Base-by-base conservation (phyloP, 2,329 filamentous ascomycete species). In the Alternaria atra region DNA sequence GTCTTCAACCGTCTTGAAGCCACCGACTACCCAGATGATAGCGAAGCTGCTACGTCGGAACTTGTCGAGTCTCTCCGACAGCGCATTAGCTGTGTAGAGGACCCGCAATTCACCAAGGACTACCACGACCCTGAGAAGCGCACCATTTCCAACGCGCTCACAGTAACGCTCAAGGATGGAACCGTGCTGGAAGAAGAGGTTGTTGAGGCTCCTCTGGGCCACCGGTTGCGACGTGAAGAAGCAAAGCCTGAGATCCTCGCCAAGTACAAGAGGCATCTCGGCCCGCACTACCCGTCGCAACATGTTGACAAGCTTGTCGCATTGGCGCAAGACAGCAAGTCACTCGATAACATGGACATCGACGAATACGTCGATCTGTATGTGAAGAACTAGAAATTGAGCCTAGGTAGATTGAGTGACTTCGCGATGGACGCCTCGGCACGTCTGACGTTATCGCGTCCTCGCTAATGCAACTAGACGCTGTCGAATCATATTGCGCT, bases 141-240 rank as follows among this genome's bases (percentile, higher is more conserved):
- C 73, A 97, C 93, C 81, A 99, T 99, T 82, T 93, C 93, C 80
- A 99, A 99, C 84, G 95, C 94, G 8, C 86, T 99, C 68, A 97
- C 94, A 30, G 94, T 99, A 60, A 94, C 91, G 74, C 86, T 99
- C 71, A 95, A 97, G 80, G 94, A 98, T 78, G 95, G 95, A 73
- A 97, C 93, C 47, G 86, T 95, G 9, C 85, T 98, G 35, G 90
- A 94, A 23, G 95, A 99, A 84, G 89, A 96, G 61, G 91, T 91
- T 50, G 91, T 99, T 55, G 94, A 97, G 85, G 94, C 95, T 60
- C 95, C 95, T 58, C 88, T 99, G 40, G 95, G 95, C 73, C 95
- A 99, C 85, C 90, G 91, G 68, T 85, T 95, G 76, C 87, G 95
- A 68, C 89, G 94, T 73, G 94, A 97, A 73, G 95, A 99, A 87